These are phyloP conservation scores for Phlyctochytrium planicorne DNA, from an alignment of 192 early-diverging fungal genomes.

Conservation along the genomic window DNA sequence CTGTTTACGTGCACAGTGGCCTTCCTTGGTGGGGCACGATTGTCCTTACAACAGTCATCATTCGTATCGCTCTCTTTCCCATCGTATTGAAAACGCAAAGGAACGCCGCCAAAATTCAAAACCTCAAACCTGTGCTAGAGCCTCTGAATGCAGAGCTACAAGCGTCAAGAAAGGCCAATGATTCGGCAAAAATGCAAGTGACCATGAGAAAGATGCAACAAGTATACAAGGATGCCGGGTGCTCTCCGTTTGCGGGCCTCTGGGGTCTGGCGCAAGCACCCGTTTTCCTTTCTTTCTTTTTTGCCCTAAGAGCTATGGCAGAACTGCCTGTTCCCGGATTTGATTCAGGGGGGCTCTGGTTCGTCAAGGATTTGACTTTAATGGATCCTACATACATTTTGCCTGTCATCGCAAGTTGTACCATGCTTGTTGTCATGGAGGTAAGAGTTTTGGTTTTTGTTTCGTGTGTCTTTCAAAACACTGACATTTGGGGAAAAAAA, in stretches of 20 bases:
- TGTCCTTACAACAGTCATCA: constrained; percentile 58
- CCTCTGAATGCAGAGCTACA: constrained; percentile 67
- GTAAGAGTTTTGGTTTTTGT: constrained; percentile 18
- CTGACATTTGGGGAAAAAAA: too few relatives aligned
- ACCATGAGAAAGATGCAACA: constrained; percentile 56
- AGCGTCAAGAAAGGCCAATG: constrained; percentile 52
- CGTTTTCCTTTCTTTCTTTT: constrained; percentile 82
- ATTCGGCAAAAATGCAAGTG: constrained; percentile 51
- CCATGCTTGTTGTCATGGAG: constrained; percentile 71
- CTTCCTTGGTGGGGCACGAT: constrained; percentile 97
- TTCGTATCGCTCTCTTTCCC: constrained; percentile 72
- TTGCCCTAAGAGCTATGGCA: constrained; percentile 79
- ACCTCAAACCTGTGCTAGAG: constrained; percentile 70
- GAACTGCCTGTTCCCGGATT: constrained; percentile 74
- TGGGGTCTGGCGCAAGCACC: constrained; percentile 72
- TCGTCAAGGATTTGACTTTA: constrained; percentile 83
- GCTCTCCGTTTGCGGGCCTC: constrained; percentile 66
- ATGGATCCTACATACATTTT: constrained; percentile 82
- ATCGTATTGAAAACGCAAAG: constrained; percentile 71
- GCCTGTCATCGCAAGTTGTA: constrained; percentile 67
- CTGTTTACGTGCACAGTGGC: constrained; percentile 74
- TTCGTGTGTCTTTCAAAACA: constrained; percentile 9
- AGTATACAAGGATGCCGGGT: constrained; percentile 62
- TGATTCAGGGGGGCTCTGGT: constrained; percentile 68
- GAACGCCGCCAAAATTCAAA: constrained; percentile 64